phyloP scores from a whole-genome alignment of 768 basidiomycete species.

The Terana coerulea region DNA sequence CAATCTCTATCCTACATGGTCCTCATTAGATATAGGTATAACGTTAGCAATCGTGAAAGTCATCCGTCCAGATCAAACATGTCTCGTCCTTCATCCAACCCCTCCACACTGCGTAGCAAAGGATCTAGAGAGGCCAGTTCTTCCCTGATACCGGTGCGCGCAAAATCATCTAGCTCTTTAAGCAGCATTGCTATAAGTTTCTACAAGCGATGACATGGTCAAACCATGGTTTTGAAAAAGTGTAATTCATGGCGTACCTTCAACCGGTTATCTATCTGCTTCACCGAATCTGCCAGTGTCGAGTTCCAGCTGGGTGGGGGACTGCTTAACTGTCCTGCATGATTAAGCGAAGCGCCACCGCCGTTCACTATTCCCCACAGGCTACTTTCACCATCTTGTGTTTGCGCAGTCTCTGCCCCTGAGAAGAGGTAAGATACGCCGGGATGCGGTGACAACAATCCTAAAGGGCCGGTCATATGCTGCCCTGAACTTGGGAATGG shows the following conservation, averaged over 20 bases:
- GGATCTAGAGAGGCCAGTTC: slow-evolving; percentile 83
- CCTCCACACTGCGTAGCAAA: slow-evolving; percentile 55
- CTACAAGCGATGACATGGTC: slow-evolving; percentile 38
- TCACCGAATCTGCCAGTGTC: slow-evolving; percentile 63
- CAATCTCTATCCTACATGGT: not conserved
- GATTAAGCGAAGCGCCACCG: slow-evolving; percentile 21
- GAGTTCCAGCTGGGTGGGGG: slow-evolving; percentile 63
- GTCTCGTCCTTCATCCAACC: slow-evolving; percentile 33
- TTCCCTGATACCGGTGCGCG: slow-evolving; percentile 75
- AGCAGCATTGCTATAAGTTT: slow-evolving; percentile 78
- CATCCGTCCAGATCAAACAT: slow-evolving; percentile 32
- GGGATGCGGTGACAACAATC: slow-evolving; percentile 71
- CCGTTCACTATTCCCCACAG: slow-evolving; percentile 66
- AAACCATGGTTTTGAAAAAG: not conserved
- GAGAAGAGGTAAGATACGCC: slow-evolving; percentile 78
- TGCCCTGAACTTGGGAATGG: slow-evolving; percentile 66
- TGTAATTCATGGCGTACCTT: slow-evolving; percentile 49
- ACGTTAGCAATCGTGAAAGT: slow-evolving; percentile 2
- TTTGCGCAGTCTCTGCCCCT: slow-evolving; percentile 37
- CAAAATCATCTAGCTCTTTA: slow-evolving; percentile 83
- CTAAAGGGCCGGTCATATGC: slow-evolving; percentile 74
- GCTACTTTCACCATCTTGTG: slow-evolving; percentile 46
- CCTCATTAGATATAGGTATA: slow-evolving; percentile 3
- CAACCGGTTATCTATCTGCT: slow-evolving; percentile 80
- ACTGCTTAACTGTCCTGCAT: slow-evolving; percentile 36